Evolutionary conservation across 768 basidiomycete genomes (phyloP).

Genomic region (Lactarius hengduanensis): DNA sequence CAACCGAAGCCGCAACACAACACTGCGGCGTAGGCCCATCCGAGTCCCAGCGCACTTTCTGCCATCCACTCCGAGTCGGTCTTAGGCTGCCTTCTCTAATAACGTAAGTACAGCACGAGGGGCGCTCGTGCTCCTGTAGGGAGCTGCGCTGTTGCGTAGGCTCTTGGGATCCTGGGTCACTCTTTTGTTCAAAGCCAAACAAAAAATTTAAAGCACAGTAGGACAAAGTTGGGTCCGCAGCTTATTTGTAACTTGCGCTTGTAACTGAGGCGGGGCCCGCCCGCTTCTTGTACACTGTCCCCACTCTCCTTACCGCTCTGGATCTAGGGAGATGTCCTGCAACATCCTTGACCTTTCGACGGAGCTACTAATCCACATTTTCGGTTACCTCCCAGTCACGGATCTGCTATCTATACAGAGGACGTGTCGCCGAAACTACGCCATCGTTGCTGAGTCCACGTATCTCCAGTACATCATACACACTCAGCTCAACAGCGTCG

Average conservation of each 20-base stretch:
- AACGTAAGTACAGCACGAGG: background rate
- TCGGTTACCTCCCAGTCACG: slow-evolving; percentile 11
- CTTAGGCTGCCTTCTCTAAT: background rate
- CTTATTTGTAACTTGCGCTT: background rate
- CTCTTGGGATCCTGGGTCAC: background rate
- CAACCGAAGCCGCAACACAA: no score
- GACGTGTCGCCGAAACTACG: slow-evolving; percentile 12
- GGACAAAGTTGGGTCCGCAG: background rate
- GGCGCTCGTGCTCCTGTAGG: background rate
- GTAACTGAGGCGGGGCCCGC: background rate
- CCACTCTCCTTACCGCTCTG: background rate
- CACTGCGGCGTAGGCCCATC: no score
- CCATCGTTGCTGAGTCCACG: slow-evolving; percentile 4
- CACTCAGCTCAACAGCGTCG: slow-evolving; percentile 14
- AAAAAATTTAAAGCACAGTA: background rate
- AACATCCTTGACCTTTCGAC: slow-evolving; percentile 12
- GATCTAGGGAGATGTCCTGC: background rate
- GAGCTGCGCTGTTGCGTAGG: background rate
- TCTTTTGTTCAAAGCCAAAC: background rate
- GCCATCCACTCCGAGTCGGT: no score
- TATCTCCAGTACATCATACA: slow-evolving; percentile 19
- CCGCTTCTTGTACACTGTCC: background rate
- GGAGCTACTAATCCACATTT: slow-evolving; percentile 19
- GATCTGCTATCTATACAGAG: slow-evolving; percentile 13
- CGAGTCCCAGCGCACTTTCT: no score